phyloP scores from a whole-genome alignment of 106 monocot species.

The Ottelia alismoides region DNA sequence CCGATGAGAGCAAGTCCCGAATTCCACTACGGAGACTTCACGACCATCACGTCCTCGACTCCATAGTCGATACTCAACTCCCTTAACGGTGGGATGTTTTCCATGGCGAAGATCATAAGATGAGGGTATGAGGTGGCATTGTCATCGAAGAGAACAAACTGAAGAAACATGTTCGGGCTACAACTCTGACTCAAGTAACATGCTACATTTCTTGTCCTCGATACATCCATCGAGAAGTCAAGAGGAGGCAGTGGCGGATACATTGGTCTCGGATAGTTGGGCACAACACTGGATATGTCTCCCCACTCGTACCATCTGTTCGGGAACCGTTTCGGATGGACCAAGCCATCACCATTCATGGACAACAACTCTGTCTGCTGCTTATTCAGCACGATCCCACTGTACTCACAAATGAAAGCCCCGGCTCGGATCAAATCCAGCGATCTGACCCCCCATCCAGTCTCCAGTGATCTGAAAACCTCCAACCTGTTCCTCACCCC shows the following conservation, averaged over 20 bases:
- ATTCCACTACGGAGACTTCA: too few species aligned
- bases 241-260: constrained; percentile 28
- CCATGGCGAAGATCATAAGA: constrained; percentile 79
- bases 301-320: constrained; percentile 83
- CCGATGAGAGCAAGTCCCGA: too few species aligned
- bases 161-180: constrained; percentile 76
- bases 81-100: constrained; percentile 86
- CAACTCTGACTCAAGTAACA: constrained; percentile 80
- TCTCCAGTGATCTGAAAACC: constrained; percentile 69
- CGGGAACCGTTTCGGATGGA: constrained; percentile 46
- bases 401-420: constrained; percentile 70
- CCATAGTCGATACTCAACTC: constrained; percentile 94
- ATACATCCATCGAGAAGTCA: constrained; percentile 71
- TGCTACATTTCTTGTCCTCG: constrained; percentile 60
- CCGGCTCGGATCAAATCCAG: constrained; percentile 83
- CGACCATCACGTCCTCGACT: too few species aligned
- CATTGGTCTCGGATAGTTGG: constrained; percentile 23
- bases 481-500: constrained; percentile 48
- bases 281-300: constrained; percentile 56
- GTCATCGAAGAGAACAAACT: constrained; percentile 71
- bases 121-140: constrained; percentile 50
- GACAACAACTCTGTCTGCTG: constrained; percentile 37
- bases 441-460: constrained; percentile 74
- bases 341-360: constrained; percentile 37
- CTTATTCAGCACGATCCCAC: constrained; percentile 55